phyloP scores from a whole-genome alignment of 2,329 filamentous ascomycete genomes.

The Colletotrichum tanaceti region DNA sequence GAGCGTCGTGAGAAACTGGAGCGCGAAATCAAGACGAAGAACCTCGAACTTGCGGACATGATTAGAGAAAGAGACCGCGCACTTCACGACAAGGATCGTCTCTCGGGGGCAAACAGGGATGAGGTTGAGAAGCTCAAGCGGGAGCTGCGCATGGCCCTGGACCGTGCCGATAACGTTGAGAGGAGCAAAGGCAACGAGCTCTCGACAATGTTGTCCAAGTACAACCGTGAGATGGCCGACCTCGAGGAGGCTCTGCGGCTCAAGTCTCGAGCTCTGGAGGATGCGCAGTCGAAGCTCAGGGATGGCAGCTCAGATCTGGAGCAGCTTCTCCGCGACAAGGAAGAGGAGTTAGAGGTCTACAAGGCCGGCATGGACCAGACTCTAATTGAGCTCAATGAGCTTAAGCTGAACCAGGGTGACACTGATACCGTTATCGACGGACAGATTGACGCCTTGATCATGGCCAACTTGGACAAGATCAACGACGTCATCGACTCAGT shows the following conservation, averaged over 20 bases:
- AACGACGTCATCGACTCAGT: constrained; percentile 98
- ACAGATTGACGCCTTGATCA: constrained; percentile 89
- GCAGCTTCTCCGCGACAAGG: constrained; percentile 87
- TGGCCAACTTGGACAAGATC: constrained; percentile 90
- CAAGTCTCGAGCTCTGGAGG: constrained; percentile 89
- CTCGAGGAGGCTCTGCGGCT: constrained; percentile 90
- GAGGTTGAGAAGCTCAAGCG: constrained; percentile 95
- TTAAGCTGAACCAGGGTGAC: constrained; percentile 79
- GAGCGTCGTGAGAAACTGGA: constrained; percentile 94
- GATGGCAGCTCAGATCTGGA: constrained; percentile 90
- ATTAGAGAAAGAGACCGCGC: constrained; percentile 95
- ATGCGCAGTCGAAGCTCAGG: constrained; percentile 79
- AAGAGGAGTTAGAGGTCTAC: constrained; percentile 97
- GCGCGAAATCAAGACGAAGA: constrained; percentile 98
- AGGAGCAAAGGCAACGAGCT: constrained; percentile 94
- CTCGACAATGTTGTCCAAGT: constrained; percentile 92
- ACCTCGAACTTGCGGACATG: constrained; percentile 98
- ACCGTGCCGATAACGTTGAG: constrained; percentile 92
- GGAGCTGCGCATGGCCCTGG: constrained; percentile 90
- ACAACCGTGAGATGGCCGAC: constrained; percentile 97
- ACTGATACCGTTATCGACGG: constrained; percentile 86
- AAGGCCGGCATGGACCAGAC: constrained; percentile 98
- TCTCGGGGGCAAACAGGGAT: constrained; percentile 88
- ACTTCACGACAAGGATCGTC: constrained; percentile 89
- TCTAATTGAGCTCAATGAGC: constrained; percentile 88